Base-by-base conservation (phyloP, 2,329 filamentous ascomycete genomes). In the Penicillium capsulatum region DNA sequence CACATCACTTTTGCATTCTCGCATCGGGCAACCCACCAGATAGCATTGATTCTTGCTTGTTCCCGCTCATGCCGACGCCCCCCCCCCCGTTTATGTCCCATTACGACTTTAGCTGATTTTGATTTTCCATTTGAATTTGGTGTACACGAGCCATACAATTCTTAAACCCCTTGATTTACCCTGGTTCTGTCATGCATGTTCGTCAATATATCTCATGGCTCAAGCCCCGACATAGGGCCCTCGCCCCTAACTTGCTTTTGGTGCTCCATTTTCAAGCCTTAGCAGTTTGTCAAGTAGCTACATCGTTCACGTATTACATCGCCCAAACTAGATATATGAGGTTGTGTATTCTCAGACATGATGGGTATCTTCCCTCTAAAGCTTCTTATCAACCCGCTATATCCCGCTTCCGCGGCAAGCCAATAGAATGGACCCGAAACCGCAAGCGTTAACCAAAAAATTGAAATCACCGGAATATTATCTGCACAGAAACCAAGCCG, bases 291-390 rank as follows among this genome's bases (percentile, higher is more conserved):
- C n/a, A n/a, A n/a, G n/a, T n/a, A n/a, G n/a, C n/a, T n/a, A n/a
- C n/a, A n/a, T n/a, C n/a, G n/a, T n/a, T n/a, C n/a, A n/a, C n/a
- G n/a, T n/a, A n/a, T n/a, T n/a, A n/a, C n/a, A n/a, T n/a, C n/a
- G n/a, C n/a, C n/a, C 26, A 28, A 33, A 31, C 17, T 22, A 28
- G 32, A 45, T 45, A 36, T 36, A 42, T 42, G 34, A 45, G 36
- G 32, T 36, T 40, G 33, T 46, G 42, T 50, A 42, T 51, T 47
- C 44, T 42, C 31, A 36, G 42, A 44, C 34, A 37, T 40, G 32
- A 42, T 47, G 53, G 53, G 51, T 53, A 53, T 53, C 43, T 53
- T 50, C 44, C 43, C 42, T 49, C 40, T 50, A 42, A 44, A 50
- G 40, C 38, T 45, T 45, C 38, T 38, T 13, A 31, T 46, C 22